Conservation (phyloP, 805 yeast genomes). For the Saccharomycopsis fermentans region DNA sequence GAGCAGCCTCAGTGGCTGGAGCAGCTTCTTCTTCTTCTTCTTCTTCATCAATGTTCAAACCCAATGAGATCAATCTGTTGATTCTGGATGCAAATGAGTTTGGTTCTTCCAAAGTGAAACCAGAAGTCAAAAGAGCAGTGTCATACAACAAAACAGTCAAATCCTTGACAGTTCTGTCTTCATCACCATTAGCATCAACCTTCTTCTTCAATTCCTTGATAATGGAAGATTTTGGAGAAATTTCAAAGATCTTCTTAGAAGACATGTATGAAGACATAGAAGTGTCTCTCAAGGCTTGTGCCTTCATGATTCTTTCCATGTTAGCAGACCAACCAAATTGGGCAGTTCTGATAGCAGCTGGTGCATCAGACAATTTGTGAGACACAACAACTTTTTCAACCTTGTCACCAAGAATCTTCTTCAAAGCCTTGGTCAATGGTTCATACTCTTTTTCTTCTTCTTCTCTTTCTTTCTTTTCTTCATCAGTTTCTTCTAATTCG, state of each 20-base stretch:
- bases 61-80: constrained; percentile 95
- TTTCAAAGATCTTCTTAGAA: constrained; percentile 97
- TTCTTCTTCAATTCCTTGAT: constrained; percentile 92
- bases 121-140: constrained; percentile 96
- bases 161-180: constrained; percentile 97
- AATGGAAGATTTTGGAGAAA: constrained; percentile 92
- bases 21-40: constrained; percentile 43
- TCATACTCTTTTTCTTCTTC: constrained; percentile 86
- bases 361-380: constrained; percentile 93
- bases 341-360: constrained; percentile 99
- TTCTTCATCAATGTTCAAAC: constrained; percentile 94
- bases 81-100: constrained; percentile 94
- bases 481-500: constrained; percentile 96
- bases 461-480: constrained; percentile 93
- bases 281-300: constrained; percentile 98
- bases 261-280: constrained; percentile 99
- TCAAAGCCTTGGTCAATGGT: constrained; percentile 88
- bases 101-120: constrained; percentile 98
- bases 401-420: constrained; percentile 95
- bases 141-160: constrained; percentile 92
- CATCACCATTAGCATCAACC: constrained; percentile 95
- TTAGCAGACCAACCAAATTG: constrained; percentile 99
- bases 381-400: constrained; percentile 99
- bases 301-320: constrained; percentile 99
- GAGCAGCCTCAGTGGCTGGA: constrained; percentile 24